Base-by-base conservation (phyloP, 78 protist species). In the Dictyostelium firmibasis region DNA sequence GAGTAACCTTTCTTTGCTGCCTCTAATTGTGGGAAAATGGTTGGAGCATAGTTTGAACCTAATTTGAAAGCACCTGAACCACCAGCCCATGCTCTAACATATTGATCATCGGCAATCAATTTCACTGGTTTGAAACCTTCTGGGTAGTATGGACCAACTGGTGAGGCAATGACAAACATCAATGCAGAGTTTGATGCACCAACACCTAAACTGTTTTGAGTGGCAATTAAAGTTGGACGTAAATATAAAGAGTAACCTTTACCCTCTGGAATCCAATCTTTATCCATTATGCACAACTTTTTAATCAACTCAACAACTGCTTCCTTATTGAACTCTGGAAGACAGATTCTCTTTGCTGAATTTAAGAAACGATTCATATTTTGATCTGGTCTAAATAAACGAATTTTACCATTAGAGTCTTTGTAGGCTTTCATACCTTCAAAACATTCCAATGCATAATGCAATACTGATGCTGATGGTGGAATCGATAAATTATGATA, bases 351-450 rank as follows among this genome's bases (percentile, higher is more conserved):
- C 18, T 35, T 62, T 25, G 96, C 53, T 2, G 99, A 99, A 1
- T 3, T 3, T n/a, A 23, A 2, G 92, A 99, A 29, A 27, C 99
- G 94, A 3, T 76, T 74, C 96, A 97, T 97, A 97, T 99, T 99
- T 94, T 77, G 96, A 57, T 92, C 95, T 9, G 99, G 99, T 62
- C 99, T 92, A 93, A 98, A 98, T 29, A 98, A 38, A 47, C 97
- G 83, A 23, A 97, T 79, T 0, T 70, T 67, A 72, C 92, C 98
- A 16, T 94, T 64, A 35, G 7, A 41, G 29, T 91, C 97, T 69
- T 84, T 93, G 97, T 98, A 99, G 23, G 99, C 99, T 97, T 99
- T 99, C 98, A 98, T 86, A 50, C 99, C 99, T 84, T 99, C 99
- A 84, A 99, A 99, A 88, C 98, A 96, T 87, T 96, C 96, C 23